Conservation (phyloP, 2,329 filamentous ascomycete species). For the Trichoderma semiorbis region DNA sequence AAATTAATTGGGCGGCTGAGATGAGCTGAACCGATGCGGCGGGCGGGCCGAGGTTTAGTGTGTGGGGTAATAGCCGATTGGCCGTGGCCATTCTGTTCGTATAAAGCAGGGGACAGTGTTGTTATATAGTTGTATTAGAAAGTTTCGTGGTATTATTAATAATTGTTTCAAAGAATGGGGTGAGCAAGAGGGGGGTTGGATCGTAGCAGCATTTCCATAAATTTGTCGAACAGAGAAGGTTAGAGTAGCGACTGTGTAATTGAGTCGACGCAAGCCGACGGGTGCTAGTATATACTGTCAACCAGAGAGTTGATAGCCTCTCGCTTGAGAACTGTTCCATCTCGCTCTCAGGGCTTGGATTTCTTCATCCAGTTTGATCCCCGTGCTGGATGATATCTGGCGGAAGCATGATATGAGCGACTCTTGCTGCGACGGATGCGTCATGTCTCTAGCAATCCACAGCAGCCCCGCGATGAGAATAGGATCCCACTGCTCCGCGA, state of each 20-base stretch:
- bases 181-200: not conserved
- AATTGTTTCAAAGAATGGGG: not conserved
- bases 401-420: constrained; percentile 23
- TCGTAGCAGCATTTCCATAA: not conserved
- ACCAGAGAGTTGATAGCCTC: not conserved
- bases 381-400: constrained; percentile 19
- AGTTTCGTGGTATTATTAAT: not conserved
- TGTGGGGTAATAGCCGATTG: constrained; percentile 13
- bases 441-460: constrained; percentile 27
- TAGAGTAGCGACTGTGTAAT: not conserved
- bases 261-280: not conserved
- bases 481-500: constrained; percentile 33
- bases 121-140: not conserved
- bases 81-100: not conserved
- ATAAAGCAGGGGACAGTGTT: not conserved
- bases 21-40: constrained; percentile 1
- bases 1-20: not conserved
- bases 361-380: constrained; percentile 22
- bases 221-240: not conserved
- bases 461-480: constrained; percentile 28
- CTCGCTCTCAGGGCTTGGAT: constrained; percentile 6
- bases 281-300: not conserved
- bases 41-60: constrained; percentile 8
- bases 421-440: constrained; percentile 28
- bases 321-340: constrained; percentile 7